A percentile compares a stretch with the other conserved stretches of the same genome.
Conservation (phyloP, 139 green algal species). For the Chlamydomonas sp. region DNA sequence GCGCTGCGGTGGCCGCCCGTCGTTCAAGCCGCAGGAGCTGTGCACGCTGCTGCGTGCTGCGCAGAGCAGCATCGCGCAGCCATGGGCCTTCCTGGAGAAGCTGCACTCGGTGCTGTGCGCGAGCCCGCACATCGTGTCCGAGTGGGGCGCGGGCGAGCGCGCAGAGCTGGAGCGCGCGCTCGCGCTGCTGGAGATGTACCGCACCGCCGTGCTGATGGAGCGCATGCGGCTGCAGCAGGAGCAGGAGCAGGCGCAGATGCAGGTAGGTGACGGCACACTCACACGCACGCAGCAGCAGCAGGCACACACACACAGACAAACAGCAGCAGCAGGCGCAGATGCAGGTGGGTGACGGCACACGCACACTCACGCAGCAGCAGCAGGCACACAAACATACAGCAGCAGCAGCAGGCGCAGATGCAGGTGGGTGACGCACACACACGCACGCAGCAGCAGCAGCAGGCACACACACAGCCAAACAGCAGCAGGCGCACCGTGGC, state of each 20-base stretch:
- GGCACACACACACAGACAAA: too few species aligned
- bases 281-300: too few species aligned
- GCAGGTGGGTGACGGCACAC: too few species aligned
- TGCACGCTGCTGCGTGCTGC: conserved; percentile 32
- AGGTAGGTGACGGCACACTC: too few species aligned
- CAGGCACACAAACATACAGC: too few species aligned
- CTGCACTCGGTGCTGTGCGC: conserved; percentile 15
- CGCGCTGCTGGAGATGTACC: conserved; percentile 22
- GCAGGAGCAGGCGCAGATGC: neutral
- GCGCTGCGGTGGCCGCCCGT: conserved; percentile 7
- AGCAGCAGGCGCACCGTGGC: too few species aligned
- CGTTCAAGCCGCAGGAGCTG: conserved; percentile 33
- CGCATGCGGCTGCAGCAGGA: conserved; percentile 1
- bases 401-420: too few species aligned
- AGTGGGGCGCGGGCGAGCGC: conserved; percentile 22
- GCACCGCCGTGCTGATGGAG: neutral
- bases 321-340: too few species aligned
- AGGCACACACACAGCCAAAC: too few species aligned
- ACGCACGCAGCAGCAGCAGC: too few species aligned
- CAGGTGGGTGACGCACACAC: too few species aligned
- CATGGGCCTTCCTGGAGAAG: conserved; percentile 25
- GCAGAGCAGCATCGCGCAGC: conserved; percentile 23
- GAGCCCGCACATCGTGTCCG: conserved; percentile 18
- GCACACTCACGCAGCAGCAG: too few species aligned
- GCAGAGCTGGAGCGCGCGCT: conserved; percentile 26